Conservation (phyloP, 495 filamentous ascomycete species). For the Niebla homalea region DNA sequence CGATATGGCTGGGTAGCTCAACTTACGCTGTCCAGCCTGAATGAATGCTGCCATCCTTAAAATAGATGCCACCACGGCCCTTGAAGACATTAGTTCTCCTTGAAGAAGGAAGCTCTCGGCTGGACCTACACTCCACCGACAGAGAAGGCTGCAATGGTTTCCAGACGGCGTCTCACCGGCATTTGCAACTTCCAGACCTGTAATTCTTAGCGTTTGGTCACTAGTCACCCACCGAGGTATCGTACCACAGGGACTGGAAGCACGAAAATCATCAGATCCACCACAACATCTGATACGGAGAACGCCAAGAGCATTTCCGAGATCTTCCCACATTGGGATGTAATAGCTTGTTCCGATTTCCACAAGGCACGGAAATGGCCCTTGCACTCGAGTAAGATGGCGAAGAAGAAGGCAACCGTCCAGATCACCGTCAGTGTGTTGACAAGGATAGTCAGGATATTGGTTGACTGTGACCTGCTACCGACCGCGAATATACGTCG, state of each 20-base stretch:
- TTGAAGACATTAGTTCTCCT: neutral
- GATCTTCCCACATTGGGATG: neutral
- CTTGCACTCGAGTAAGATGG: conserved; percentile 1
- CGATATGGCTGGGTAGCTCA: neutral
- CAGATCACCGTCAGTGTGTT: neutral
- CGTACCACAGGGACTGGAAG: conserved; percentile 3
- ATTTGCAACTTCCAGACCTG: conserved; percentile 7
- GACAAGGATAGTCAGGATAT: neutral
- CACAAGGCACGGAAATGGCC: neutral
- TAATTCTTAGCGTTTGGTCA: neutral
- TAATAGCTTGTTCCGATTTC: neutral
- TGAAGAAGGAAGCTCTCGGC: neutral
- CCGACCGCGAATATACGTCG: neutral
- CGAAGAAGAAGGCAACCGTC: conserved; percentile 9
- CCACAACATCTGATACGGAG: neutral
- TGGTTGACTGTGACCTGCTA: no score
- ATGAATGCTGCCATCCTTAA: neutral
- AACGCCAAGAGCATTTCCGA: neutral
- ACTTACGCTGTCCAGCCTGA: neutral
- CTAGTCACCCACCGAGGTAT: no score
- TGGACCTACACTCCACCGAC: conserved; percentile 2
- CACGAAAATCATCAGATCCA: conserved; percentile 1
- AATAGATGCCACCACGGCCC: conserved; percentile 1
- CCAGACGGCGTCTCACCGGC: neutral
- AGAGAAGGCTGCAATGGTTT: neutral